These are phyloP conservation scores for Aspergillus hiratsukae DNA, from an alignment of 2,329 filamentous ascomycete species.

Conservation along the genomic window DNA sequence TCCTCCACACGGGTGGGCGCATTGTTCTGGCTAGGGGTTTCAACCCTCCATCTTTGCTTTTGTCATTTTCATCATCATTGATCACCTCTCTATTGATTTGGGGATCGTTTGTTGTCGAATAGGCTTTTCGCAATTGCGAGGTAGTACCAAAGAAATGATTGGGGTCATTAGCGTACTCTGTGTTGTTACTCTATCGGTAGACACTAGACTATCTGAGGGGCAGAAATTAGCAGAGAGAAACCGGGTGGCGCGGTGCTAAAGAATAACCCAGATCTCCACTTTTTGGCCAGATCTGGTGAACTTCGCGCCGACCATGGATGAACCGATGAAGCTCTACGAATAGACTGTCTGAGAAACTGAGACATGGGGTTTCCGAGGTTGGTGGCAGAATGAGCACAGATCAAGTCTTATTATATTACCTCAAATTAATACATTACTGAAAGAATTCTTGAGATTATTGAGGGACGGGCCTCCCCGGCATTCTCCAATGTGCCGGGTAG, in stretches of 20 bases:
- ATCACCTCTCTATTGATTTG: background rate
- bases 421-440: too few species aligned
- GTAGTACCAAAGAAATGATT: too few species aligned
- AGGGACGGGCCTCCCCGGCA: background rate
- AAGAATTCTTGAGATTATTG: background rate
- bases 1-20: constrained; percentile 3
- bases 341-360: too few species aligned
- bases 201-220: background rate
- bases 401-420: too few species aligned
- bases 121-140: too few species aligned
- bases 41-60: constrained; percentile 1
- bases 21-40: background rate
- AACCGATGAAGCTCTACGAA: background rate
- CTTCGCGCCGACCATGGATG: background rate
- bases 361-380: background rate
- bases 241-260: background rate
- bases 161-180: background rate
- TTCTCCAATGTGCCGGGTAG: background rate
- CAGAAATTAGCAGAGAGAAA: background rate
- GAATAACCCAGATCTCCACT: background rate
- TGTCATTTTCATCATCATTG: background rate
- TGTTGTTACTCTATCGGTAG: too few species aligned
- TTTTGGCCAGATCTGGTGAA: background rate
- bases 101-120: too few species aligned
- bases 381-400: background rate